Evolutionary conservation across 208 protist genomes (phyloP), one percentile per base, ranked within the genome.

Genomic region (Trypanosoma melophagium): DNA sequence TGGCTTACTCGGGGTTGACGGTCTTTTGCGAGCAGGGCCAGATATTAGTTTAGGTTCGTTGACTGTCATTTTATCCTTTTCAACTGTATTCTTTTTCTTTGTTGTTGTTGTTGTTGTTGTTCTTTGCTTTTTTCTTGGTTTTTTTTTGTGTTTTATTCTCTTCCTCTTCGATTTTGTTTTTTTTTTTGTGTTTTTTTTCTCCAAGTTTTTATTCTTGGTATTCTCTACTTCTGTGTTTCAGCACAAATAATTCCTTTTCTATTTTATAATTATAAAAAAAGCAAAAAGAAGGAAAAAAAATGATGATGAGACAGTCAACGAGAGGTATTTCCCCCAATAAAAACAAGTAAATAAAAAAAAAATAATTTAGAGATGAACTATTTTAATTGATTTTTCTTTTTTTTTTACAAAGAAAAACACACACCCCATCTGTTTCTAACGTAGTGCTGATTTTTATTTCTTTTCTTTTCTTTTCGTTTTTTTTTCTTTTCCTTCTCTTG

Each of bases 1-100:
- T 5, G 28, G 69, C 56, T 52, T 68, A 44, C 5, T 62, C 24
- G 50, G 28, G 12, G 67, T 65, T 10, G 44, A 9, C 1, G 13
- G 38, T 5, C 47, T 44, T 42, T 35, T 49, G 25, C 49, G 62
- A 58, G 64, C 64, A 31, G 81, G 79, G 22, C 44, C 68, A 44
- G 81, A 77, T 22, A 93, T 68, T 1, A 93, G 74, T 69, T 84
- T 89, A 7, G 87, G 87, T 65, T 93, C 87, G 19, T 62, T 82
- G 60, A 74, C 50, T 0, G 60, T 60, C 64, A 61, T 71, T 53
- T 41, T 53, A 21, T 51, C 45, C 53, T 50, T 51, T 19, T 40
- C 16, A n/a, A 3, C 16, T 47, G 16, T 47, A 47, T 8, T 14
- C 4, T 47, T 47, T 47, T 2, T 7, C 5, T 1, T 51, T 62